Base-by-base conservation (phyloP, 768 basidiomycete genomes). In the Lactarius deliciosus region DNA sequence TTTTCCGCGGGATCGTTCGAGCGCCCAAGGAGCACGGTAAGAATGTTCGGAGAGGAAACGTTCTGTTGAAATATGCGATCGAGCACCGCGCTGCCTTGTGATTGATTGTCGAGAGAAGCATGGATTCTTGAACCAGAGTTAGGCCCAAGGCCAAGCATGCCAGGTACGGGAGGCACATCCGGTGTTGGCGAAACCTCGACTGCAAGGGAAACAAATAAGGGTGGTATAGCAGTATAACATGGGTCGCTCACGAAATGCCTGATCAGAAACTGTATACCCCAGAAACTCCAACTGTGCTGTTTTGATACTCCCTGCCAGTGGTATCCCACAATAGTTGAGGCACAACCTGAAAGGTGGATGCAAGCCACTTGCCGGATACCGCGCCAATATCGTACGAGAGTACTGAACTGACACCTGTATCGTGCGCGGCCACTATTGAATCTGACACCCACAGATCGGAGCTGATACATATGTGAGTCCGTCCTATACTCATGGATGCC, bases 121-220 rank as follows among this genome's bases (percentile, higher is more conserved):
- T 65, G 70, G 13, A 77, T 57, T 4, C 68, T 59, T 3, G 76
- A 77, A 18, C 68, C 73, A 4, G 66, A 61, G 61, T 72, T 75
- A n/a, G 77, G 77, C 0, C 77, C 77, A 0, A 78, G 70, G 8
- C 77, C 77, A 10, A 77, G 69, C 41, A 76, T 66, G 7, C 77
- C 77, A 38, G 66, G 59, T 13, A 72, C 73, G n/a, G 47, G 55
- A 53, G 72, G 63, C 32, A 57, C 70, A 62, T 68, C 69, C 2
- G 69, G 61, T 20, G 65, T 64, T 8, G 70, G 57, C 1, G 58
- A 36, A 25, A 65, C 64, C 20, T 64, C 41, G 45, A 72, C 71
- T 70, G 34, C 7, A 32, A 9, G 20, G 6, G 10, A 32, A 34
- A 53, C 22, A 22, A 30, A 18, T 30, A 22, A 38, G 18, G 5